A percentile compares a stretch with the other conserved stretches of the same genome.
These are phyloP conservation scores for Colletotrichum gigasporum DNA, from an alignment of 2,329 filamentous ascomycete genomes.

Conservation along the genomic window DNA sequence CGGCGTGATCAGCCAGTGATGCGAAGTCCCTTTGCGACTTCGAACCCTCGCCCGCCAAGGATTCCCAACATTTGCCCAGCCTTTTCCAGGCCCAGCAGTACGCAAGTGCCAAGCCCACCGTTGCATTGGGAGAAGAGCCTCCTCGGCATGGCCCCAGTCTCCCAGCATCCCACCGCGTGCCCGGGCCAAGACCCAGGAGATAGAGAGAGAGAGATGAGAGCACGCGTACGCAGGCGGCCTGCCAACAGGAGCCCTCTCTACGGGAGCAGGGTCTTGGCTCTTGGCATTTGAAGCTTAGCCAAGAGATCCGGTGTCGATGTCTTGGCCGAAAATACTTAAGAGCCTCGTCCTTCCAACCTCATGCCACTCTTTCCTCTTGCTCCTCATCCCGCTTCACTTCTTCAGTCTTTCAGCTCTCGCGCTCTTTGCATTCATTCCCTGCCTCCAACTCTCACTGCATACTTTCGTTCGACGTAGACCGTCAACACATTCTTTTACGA, in stretches of 20 bases:
- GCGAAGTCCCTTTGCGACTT: not conserved
- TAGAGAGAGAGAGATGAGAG: no score
- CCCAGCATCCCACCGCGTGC: not conserved
- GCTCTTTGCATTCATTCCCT: conserved; percentile 27
- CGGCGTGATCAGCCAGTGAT: not conserved
- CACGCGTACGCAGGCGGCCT: conserved; percentile 3
- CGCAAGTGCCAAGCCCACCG: conserved; percentile 17
- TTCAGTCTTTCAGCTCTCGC: conserved; percentile 25
- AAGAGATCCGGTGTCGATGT: conserved; percentile 8
- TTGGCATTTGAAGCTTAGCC: conserved; percentile 27
- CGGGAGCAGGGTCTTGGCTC: conserved; percentile 21
- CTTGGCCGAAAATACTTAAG: conserved; percentile 16
- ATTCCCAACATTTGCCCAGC: conserved; percentile 2
- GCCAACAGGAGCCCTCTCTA: not conserved
- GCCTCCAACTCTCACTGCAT: conserved; percentile 12
- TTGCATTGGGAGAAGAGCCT: conserved; percentile 17
- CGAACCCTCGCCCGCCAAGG: conserved; percentile 1
- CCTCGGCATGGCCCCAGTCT: conserved; percentile 12
- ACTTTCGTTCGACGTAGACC: conserved; percentile 32
- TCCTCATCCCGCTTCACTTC: conserved; percentile 30
- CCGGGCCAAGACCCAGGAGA: conserved; percentile 6
- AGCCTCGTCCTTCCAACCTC: not conserved
- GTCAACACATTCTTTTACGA: conserved; percentile 24
- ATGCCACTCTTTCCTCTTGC: not conserved
- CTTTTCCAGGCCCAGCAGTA: conserved; percentile 8